Conservation (phyloP, 2,329 filamentous ascomycete genomes). For the Ustulina deusta region DNA sequence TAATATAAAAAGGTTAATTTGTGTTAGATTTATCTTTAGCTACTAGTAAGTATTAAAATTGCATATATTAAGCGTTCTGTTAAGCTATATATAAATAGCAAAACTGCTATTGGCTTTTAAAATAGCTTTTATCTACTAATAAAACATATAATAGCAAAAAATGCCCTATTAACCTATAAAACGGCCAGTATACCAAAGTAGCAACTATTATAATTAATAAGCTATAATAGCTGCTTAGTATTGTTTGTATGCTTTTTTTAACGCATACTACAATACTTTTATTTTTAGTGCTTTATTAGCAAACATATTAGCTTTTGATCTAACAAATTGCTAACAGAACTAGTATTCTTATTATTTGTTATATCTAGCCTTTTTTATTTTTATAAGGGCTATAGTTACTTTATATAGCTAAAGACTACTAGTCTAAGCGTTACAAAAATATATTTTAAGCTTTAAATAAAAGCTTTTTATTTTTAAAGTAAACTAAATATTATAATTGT, state of each 20-base stretch:
- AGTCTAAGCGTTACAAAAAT: slow-evolving; percentile 15
- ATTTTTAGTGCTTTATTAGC: neutral
- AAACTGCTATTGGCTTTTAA: neutral
- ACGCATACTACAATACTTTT: neutral
- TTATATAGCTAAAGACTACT: slow-evolving; percentile 24
- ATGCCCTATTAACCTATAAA: neutral
- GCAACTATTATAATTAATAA: slow-evolving; percentile 9
- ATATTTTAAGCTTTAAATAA: slow-evolving; percentile 16
- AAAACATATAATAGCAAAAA: neutral
- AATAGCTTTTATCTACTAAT: neutral
- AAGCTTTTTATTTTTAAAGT: slow-evolving; percentile 8
- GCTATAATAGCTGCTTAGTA: neutral
- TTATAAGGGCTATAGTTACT: neutral
- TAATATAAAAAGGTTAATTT: neutral
- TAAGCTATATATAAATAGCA: neutral
- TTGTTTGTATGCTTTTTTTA: slow-evolving; percentile 13
- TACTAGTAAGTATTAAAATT: slow-evolving; percentile 2
- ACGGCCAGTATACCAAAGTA: neutral
- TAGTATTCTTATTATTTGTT: slow-evolving; percentile 1
- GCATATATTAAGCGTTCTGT: neutral
- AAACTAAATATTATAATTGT: slow-evolving; percentile 16
- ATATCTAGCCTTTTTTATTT: neutral
- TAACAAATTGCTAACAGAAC: neutral
- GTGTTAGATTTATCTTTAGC: neutral
- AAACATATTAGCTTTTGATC: neutral